Percentiles rank a stretch among this genome's conserved stretches.
Evolutionary conservation across 163 green algal species (phyloP).

Genomic region (Volvox carteri): DNA sequence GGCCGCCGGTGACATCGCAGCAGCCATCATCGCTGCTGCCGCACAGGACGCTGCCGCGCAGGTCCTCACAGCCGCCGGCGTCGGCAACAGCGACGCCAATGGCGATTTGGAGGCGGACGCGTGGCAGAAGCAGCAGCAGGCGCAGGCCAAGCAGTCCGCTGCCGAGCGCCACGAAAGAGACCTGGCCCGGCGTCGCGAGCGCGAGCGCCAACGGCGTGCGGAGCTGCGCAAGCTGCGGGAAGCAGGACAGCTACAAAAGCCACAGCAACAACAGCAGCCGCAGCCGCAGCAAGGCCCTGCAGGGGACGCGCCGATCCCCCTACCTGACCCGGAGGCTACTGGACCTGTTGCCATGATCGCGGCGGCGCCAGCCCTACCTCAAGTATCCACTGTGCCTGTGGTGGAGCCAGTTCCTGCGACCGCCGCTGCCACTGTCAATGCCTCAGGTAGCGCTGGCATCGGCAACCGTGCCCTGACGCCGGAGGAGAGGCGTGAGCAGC

Average conservation of each 20-base stretch:
- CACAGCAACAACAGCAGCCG: neutral
- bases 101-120: conserved; percentile 9
- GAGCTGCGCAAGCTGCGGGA: conserved; percentile 32
- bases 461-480: neutral
- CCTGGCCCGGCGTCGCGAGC: conserved; percentile 21
- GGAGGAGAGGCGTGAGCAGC: conserved; percentile 29
- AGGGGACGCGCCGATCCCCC: neutral
- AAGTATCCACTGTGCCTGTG: no score
- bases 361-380: neutral
- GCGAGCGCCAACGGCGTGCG: conserved; percentile 19
- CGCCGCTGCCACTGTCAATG: neutral
- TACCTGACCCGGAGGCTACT: neutral
- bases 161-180: conserved; percentile 37
- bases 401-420: neutral
- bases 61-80: neutral
- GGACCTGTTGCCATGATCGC: neutral
- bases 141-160: neutral
- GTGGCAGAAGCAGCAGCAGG: no score
- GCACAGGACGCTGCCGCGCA: neutral
- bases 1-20: neutral
- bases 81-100: conserved; percentile 22
- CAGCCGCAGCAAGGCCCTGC: neutral
- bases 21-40: neutral
- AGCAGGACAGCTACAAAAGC: neutral
- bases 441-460: neutral